Percentiles rank a stretch among this genome's conserved stretches.
Evolutionary conservation across 768 basidiomycete species (phyloP).

Genomic region (Psilocybe cyanescens): DNA sequence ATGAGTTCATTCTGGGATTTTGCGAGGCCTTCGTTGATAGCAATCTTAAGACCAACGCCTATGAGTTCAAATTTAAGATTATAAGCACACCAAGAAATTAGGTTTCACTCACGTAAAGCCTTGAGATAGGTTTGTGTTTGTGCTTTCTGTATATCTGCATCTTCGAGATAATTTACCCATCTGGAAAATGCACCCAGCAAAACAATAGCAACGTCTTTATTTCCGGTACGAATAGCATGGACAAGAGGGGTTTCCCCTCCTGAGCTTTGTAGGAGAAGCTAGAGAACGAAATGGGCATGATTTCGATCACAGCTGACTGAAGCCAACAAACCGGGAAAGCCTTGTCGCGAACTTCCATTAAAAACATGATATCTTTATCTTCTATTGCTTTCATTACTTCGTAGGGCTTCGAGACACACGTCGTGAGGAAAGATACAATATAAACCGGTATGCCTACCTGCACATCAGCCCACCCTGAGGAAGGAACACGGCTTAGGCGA

Average conservation of each 20-base stretch:
- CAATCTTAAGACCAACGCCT: slow-evolving; percentile 88
- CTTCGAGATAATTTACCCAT: slow-evolving; percentile 88
- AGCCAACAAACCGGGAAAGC: slow-evolving; percentile 70
- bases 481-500: slow-evolving; percentile 18
- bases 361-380: slow-evolving; percentile 75
- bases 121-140: slow-evolving; percentile 77
- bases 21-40: slow-evolving; percentile 87
- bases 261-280: slow-evolving; percentile 84
- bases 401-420: slow-evolving; percentile 36
- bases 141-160: slow-evolving; percentile 72
- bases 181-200: slow-evolving; percentile 90
- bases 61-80: not conserved
- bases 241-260: slow-evolving; percentile 89
- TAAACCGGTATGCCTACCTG: slow-evolving; percentile 24
- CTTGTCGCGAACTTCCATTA: slow-evolving; percentile 83
- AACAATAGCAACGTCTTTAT: slow-evolving; percentile 84
- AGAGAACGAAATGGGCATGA: not conserved
- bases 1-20: slow-evolving; percentile 83
- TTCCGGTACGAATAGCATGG: slow-evolving; percentile 87
- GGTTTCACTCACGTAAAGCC: slow-evolving; percentile 67
- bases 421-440: not conserved
- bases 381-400: slow-evolving; percentile 87
- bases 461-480: slow-evolving; percentile 28
- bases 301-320: not conserved
- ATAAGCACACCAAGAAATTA: not conserved